Evolutionary conservation across 2,329 filamentous ascomycete genomes (phyloP), one percentile per base, ranked within the genome.

Genomic region (Colletotrichum echinochloae): DNA sequence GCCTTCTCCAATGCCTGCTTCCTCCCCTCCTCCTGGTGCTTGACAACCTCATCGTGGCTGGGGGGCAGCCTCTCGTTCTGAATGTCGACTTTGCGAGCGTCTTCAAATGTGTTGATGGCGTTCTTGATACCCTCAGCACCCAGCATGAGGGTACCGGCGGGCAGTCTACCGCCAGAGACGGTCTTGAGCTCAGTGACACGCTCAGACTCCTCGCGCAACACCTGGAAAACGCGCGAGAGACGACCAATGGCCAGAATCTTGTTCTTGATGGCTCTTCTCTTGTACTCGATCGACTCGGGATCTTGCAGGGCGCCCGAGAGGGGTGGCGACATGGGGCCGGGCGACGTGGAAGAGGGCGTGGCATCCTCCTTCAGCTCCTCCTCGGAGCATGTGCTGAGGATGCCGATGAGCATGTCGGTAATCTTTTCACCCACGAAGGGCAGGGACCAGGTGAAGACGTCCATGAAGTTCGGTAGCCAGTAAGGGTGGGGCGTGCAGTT

Each of bases 391-490:
- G 94, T 98, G 85, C 97, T 98, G 76, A 99, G 87, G 78, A 99
- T 99, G 51, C 95, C 95, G 79, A 99, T 98, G 74, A 99, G 90
- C 96, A 99, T 99, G 78, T 99, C 96, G 23, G 96, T 98, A 78
- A 99, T 95, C 88, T 99, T 99, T 83, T 99, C 96, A 73, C 96
- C 95, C 30, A 99, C 96, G 82, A 99, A 99, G 0, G 96, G 96
- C 71, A 99, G 87, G 41, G 96, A 99, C 96, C 96, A 99, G n/a
- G 96, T 99, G 80, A 99, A 99, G 73, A 99, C 96, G 78, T 99
- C 96, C 96, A 99, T 99, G 80, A 99, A 99, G 85, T 99, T 99
- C 65, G 96, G 96, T 59, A 99, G 89, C 96, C 96, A 99, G 86
- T 99, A 99, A 8, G 96, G 96, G 81, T 99, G 96, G 41, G 96